These are phyloP conservation scores for Ophiostoma sp. DNA, from an alignment of 2,329 filamentous ascomycete genomes.

Conservation along the genomic window DNA sequence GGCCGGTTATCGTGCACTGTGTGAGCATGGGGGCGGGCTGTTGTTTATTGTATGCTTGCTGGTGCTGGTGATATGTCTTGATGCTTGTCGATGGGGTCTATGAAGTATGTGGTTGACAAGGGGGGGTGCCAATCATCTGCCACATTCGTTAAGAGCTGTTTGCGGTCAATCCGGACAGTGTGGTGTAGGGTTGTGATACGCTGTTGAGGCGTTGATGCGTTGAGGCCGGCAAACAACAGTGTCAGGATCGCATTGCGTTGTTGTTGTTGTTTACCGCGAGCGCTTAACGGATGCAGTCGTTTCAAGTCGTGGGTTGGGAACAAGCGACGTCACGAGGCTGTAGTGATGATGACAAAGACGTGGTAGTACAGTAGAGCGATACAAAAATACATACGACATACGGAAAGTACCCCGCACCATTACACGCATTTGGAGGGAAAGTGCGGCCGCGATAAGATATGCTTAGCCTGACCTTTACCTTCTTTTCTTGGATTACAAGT, in stretches of 20 bases:
- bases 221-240: background rate
- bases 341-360: constrained; percentile 4
- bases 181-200: background rate
- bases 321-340: background rate
- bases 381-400: background rate
- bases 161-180: background rate
- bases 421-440: background rate
- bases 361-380: background rate
- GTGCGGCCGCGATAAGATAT: background rate
- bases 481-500: background rate
- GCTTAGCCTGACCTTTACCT: background rate
- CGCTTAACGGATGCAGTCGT: background rate
- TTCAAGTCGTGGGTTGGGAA: background rate
- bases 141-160: background rate
- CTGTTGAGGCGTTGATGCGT: background rate
- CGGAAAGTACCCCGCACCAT: constrained; percentile 9
- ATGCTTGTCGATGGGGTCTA: background rate
- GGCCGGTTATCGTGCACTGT: background rate
- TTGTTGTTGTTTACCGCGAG: background rate
- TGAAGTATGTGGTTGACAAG: background rate
- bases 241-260: background rate
- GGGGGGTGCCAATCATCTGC: background rate
- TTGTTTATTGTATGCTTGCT: background rate
- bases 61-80: background rate
- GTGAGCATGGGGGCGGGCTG: background rate